Base-by-base conservation (phyloP, 192 early-diverging fungal species). In the Coemansia sp. region DNA sequence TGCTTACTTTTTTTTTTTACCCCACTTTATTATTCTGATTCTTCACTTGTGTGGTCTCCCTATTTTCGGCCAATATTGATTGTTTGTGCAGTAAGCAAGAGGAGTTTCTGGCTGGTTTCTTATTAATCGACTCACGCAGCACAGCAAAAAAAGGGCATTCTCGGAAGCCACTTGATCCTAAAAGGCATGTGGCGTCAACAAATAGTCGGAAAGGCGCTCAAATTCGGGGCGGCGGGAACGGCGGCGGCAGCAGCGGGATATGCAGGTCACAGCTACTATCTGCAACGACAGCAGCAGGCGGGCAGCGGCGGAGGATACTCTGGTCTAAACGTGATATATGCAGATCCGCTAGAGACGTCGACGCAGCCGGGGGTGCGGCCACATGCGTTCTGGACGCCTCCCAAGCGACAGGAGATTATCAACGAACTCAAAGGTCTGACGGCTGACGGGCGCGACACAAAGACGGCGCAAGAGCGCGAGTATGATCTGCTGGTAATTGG, bases 401-500 rank as follows among this genome's bases (percentile, higher is more conserved):
- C 91, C 46, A 87, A 86, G 46, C 87, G 91, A 31, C 69, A 82
- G 20, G 88, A 91, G 57, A 90, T 93, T 89, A 46, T 91, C 51
- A 80, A 86, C 53, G 77, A 84, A 63, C 87, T 93, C 61, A 85
- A 89, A 66, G 84, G 75, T 30, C 61, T 69, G 19, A 30, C 20
- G 20, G 64, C 67, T 42, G 74, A 72, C 61, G 87, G 84, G 30
- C 23, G 64, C 6, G 65, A 78, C 58, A 51, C 58, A 22, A 83
- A 83, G 64, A 79, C 80, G 0, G 74, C 67, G 22, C 54, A 66
- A 6, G 76, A 74, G 36, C 59, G 60, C 51, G 73, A 83, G 59
- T 98, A 90, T 68, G 96, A 98, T 75, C 66, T 98, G 23, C 79
- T 98, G 30, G 86, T 98, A 57, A 90, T 95, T 50, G 96, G 96